These are phyloP conservation scores for Evernia prunastri DNA, from an alignment of 495 filamentous ascomycete species.

Conservation along the genomic window DNA sequence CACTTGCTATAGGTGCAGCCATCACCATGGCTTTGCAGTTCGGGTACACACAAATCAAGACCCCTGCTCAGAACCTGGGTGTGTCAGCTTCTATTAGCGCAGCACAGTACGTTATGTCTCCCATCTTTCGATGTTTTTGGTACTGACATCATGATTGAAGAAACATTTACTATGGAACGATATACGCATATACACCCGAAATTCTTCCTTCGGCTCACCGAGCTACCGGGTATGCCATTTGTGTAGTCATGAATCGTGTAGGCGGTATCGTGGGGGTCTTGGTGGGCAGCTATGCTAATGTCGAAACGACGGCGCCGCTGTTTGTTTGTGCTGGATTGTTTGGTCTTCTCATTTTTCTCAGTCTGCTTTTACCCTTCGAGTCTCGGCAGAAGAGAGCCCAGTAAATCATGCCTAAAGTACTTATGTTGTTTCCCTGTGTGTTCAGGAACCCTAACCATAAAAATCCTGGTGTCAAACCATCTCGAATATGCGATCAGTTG, in stretches of 20 bases:
- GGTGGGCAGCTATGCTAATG: constrained; percentile 36
- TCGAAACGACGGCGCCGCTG: constrained; percentile 33
- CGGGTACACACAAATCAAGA: constrained; percentile 40
- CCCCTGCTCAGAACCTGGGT: constrained; percentile 37
- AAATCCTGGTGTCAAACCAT: not conserved
- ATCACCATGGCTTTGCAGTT: constrained; percentile 41
- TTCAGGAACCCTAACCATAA: too few relatives aligned
- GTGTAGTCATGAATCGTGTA: constrained; percentile 36
- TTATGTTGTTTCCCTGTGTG: too few relatives aligned
- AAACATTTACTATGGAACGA: constrained; percentile 44
- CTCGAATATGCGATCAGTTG: too few relatives aligned
- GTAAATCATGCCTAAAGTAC: constrained; percentile 6
- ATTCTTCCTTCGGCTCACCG: constrained; percentile 40
- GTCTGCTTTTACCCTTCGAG: constrained; percentile 38
- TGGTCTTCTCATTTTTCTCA: constrained; percentile 32
- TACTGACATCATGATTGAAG: constrained; percentile 8
- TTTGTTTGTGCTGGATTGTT: constrained; percentile 37
- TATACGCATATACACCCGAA: constrained; percentile 44
- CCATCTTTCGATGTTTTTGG: not conserved
- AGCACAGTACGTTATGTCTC: constrained; percentile 22
- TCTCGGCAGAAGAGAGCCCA: constrained; percentile 23
- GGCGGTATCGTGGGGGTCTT: constrained; percentile 37
- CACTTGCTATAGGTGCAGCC: constrained; percentile 36
- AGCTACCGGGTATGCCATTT: constrained; percentile 40
- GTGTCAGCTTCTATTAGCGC: constrained; percentile 39